Conservation (phyloP, 225 moss, liverwort and hornwort species). For the Lunularia cruciata region DNA sequence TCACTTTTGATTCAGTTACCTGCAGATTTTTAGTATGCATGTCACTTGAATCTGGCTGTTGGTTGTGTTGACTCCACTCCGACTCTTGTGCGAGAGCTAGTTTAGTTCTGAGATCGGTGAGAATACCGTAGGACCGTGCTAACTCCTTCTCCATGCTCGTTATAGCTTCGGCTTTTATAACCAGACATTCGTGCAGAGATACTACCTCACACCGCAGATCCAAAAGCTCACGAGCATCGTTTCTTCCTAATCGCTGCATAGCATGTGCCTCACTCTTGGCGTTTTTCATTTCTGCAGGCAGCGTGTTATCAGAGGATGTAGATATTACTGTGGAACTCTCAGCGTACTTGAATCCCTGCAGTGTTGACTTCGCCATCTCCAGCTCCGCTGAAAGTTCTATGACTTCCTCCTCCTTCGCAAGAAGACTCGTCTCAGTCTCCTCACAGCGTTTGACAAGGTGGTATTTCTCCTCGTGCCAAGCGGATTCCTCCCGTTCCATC, state of each 20-base stretch:
- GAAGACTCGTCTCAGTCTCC: slow-evolving; percentile 36
- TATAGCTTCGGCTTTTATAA: slow-evolving; percentile 35
- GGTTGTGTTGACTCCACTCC: slow-evolving; percentile 4
- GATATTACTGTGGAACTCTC: slow-evolving; percentile 24
- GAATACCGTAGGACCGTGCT: slow-evolving; percentile 27
- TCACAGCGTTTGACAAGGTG: slow-evolving; percentile 25
- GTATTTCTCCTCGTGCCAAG: slow-evolving; percentile 35
- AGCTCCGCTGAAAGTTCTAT: slow-evolving; percentile 35
- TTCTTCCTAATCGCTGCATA: slow-evolving; percentile 5
- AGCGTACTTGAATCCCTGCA: slow-evolving; percentile 11
- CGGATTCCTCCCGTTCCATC: slow-evolving; percentile 16
- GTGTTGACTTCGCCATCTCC: slow-evolving; percentile 28
- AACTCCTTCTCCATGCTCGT: slow-evolving; percentile 43
- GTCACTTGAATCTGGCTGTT: background rate
- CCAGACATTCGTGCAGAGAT: slow-evolving; percentile 42
- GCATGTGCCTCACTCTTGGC: background rate
- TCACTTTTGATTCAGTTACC: background rate
- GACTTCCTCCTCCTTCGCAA: slow-evolving; percentile 45
- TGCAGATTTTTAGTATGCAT: background rate
- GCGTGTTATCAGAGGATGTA: background rate
- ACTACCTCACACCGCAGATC: slow-evolving; percentile 49
- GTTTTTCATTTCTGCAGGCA: background rate
- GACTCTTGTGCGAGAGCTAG: slow-evolving; percentile 25
- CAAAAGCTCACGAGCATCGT: slow-evolving; percentile 37
- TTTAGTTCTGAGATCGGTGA: slow-evolving; percentile 35